phyloP scores from a whole-genome alignment of 495 filamentous ascomycete genomes.

The Neurospora discreta region DNA sequence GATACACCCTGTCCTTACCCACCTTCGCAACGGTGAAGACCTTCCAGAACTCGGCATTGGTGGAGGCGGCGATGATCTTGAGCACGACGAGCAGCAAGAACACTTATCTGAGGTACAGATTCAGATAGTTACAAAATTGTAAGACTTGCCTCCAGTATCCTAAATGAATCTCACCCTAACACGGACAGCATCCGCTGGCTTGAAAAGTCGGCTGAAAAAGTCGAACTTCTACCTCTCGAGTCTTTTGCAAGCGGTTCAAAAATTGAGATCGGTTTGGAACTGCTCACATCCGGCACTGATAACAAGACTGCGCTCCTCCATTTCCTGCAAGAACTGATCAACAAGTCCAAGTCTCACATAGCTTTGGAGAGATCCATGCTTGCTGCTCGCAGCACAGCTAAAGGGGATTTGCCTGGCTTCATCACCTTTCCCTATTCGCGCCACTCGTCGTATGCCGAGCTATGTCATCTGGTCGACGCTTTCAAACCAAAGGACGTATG shows the following conservation, averaged over 20 bases:
- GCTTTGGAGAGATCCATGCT: background rate
- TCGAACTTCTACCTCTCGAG: constrained; percentile 15
- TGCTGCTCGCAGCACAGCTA: background rate
- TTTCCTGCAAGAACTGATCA: constrained; percentile 20
- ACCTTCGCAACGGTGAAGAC: constrained; percentile 41
- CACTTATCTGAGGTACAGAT: constrained; percentile 36
- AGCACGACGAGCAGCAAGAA: constrained; percentile 53
- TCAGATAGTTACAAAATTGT: constrained; percentile 36
- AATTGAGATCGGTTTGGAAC: constrained; percentile 23
- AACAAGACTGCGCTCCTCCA: constrained; percentile 15
- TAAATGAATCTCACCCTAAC: background rate
- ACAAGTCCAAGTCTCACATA: constrained; percentile 14
- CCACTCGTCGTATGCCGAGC: constrained; percentile 77
- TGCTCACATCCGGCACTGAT: constrained; percentile 8
- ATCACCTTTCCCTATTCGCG: constrained; percentile 76
- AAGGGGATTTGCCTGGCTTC: constrained; percentile 23
- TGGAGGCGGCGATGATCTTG: constrained; percentile 66
- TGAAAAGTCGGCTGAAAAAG: constrained; percentile 10
- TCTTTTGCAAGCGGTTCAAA: constrained; percentile 18
- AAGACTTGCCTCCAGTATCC: constrained; percentile 6
- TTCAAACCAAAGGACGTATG: constrained; percentile 70
- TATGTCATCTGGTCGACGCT: constrained; percentile 55
- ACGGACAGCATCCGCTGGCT: constrained; percentile 9
- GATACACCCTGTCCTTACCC: constrained; percentile 68
- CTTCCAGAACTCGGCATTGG: constrained; percentile 67